Base-by-base conservation (phyloP, 2,329 filamentous ascomycete species). In the Colletotrichum sp. region DNA sequence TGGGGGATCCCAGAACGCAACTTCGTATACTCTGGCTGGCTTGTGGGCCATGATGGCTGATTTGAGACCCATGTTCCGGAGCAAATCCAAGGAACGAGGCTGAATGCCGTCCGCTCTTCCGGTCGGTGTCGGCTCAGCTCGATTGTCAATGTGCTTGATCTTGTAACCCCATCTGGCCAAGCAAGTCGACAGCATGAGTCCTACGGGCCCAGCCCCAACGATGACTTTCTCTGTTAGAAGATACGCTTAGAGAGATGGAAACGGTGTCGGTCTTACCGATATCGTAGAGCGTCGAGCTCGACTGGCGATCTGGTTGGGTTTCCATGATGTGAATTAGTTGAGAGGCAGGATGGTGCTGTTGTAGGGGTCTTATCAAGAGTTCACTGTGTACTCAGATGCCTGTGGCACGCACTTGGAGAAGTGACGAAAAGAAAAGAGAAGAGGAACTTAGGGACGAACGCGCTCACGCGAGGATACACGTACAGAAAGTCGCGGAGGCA, bases 111-210 rank as follows among this genome's bases (percentile, higher is more conserved):
- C 96, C 72, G 96, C 96, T 78, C 96, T 94, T 69, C 96, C 96
- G 24, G 95, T 98, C 4, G 92, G 82, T 15, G 96, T 98, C 18
- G 96, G 96, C 81, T 96, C 94, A 3, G 95, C 89, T 75, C 96
- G 91, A 86, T 98, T 98, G 86, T 98, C 96, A 82, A 98, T 95
- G 86, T 98, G 95, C 88, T 96, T 98, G 85, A 98, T 95, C 84
- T 92, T 95, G 89, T 98, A 98, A 24, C 96, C 96, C 95, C 96
- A 98, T 87, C 96, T 90, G 76, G 95, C 95, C 77, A 98, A 90
- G 83, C 95, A 96, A 34, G 96, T 96, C 10, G 95, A 97, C 28
- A 98, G 90, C 86, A 98, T 93, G 74, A 98, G 91, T 71, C 96
- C 96, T 55, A 96, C 95, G 6, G 96, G 96, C 18, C 96, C 96